Evolutionary conservation across 1,139 yeast species (phyloP), one percentile per base, ranked within the genome.

Genomic region (Sugiyamaella xylanicola): DNA sequence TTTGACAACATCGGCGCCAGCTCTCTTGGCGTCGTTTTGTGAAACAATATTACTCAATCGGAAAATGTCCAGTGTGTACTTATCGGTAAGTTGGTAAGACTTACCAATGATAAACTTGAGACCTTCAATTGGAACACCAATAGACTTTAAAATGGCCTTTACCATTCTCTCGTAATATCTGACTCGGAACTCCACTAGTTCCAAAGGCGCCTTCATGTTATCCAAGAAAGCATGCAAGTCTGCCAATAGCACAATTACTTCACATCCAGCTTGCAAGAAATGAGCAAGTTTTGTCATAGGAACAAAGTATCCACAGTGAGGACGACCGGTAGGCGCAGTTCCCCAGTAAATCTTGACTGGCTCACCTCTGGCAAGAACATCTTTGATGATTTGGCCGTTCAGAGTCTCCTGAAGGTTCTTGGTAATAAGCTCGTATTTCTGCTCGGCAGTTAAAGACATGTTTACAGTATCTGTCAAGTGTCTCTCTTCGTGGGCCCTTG

Each of bases 1-100:
- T 73, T 95, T 95, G 61, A 95, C 99, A 56, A 95, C 99, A 74
- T 95, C 99, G 13, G 99, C 99, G 70, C 99, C 99, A 1, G 99
- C 99, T 73, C 99, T 85, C 77, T 90, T 90, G 63, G 98, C 97
- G 69, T 92, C 98, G 70, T 93, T 92, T 74, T 89, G 97, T 21
- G 96, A 85, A 27, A 89, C 96, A 46, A 77, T 73, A 71, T 93
- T 92, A 47, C 95, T 81, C 69, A 93, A 73, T 71, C 84, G 84
- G 81, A 91, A 95, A 52, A 93, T 75, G 68, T 95, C 99, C 84
- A 95, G 71, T 17, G 96, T 87, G 77, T 88, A 95, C 39, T 87
- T 83, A 11, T 84, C 80, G 20, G 81, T 74, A 59, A 86, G 77
- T 75, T 95, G 98, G 78, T 91, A 93, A 29, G 91, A 84, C 5